phyloP scores from a whole-genome alignment of 257 asterid genomes.

The Lycium barbarum region DNA sequence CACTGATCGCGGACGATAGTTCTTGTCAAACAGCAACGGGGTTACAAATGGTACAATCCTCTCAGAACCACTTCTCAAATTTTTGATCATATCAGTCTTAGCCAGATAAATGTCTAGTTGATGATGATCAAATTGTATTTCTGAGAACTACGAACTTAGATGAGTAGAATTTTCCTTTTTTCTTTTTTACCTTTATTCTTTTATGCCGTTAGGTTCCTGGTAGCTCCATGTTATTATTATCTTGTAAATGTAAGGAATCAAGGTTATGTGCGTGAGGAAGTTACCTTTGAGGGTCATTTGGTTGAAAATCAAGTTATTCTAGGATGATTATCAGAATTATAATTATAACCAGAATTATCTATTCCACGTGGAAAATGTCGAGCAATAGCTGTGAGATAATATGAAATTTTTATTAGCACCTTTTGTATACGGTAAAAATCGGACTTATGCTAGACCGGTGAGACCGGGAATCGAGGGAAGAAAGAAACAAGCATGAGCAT shows the following conservation, averaged over 20 bases:
- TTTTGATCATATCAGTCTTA: conserved; percentile 49
- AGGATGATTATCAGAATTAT: not conserved
- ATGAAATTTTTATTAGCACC: not conserved
- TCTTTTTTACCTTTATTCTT: not conserved
- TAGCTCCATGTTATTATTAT: not conserved
- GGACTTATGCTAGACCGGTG: no score
- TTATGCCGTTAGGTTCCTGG: not conserved
- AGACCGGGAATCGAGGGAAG: no score
- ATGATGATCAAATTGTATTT: conserved; percentile 21
- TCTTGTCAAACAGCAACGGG: conserved; percentile 62
- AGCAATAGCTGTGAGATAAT: not conserved
- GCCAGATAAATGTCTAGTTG: conserved; percentile 33
- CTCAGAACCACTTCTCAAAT: conserved; percentile 64
- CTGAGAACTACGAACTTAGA: not conserved
- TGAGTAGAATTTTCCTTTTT: not conserved
- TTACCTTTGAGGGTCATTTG: not conserved
- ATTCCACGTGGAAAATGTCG: not conserved
- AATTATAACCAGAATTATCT: not conserved
- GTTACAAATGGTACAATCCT: conserved; percentile 61
- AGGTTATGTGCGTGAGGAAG: conserved; percentile 17
- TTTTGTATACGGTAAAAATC: no score
- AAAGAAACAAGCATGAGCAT: no score
- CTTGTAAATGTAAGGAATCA: conserved; percentile 12
- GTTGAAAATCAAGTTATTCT: not conserved
- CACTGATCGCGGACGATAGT: conserved; percentile 51